Conservation (phyloP, 2,329 filamentous ascomycete genomes). For the Juglanconis oblonga region DNA sequence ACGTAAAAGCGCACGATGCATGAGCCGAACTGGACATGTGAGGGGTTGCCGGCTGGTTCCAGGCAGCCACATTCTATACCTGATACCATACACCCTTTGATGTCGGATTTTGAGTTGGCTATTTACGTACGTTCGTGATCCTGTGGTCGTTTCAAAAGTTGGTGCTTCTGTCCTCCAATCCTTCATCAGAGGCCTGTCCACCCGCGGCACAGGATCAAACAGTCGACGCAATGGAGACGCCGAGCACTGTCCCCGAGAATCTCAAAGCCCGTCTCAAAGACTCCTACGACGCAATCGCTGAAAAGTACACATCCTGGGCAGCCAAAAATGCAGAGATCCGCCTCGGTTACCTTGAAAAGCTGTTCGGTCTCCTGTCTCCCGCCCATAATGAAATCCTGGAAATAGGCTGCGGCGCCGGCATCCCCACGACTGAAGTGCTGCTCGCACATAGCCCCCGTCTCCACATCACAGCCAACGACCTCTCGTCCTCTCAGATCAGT, state of each 20-base stretch:
- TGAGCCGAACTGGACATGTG: too few species aligned
- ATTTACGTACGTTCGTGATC: too few species aligned
- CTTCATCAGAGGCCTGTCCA: not conserved
- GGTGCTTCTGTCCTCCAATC: not conserved
- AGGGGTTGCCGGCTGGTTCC: too few species aligned
- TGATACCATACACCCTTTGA: too few species aligned
- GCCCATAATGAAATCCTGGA: slow-evolving; percentile 31
- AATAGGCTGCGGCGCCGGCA: slow-evolving; percentile 40
- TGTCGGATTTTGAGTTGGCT: too few species aligned
- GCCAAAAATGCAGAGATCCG: slow-evolving; percentile 28
- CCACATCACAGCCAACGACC: slow-evolving; percentile 37
- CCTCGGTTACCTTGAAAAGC: slow-evolving; percentile 31
- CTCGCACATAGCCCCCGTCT: slow-evolving; percentile 24
- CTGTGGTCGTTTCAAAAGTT: not conserved
- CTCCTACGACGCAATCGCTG: slow-evolving; percentile 39
- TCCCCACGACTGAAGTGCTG: slow-evolving; percentile 34
- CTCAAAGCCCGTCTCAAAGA: slow-evolving; percentile 37
- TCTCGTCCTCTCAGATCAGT: slow-evolving; percentile 37
- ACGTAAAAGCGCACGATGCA: too few species aligned
- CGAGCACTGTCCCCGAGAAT: slow-evolving; percentile 18
- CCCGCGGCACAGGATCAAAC: too few species aligned
- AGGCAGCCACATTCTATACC: too few species aligned
- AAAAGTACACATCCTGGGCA: slow-evolving; percentile 40
- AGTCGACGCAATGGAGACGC: not conserved
- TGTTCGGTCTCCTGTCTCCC: slow-evolving; percentile 26